phyloP scores from a whole-genome alignment of 306 rosid genomes.

The Quercus glauca region DNA sequence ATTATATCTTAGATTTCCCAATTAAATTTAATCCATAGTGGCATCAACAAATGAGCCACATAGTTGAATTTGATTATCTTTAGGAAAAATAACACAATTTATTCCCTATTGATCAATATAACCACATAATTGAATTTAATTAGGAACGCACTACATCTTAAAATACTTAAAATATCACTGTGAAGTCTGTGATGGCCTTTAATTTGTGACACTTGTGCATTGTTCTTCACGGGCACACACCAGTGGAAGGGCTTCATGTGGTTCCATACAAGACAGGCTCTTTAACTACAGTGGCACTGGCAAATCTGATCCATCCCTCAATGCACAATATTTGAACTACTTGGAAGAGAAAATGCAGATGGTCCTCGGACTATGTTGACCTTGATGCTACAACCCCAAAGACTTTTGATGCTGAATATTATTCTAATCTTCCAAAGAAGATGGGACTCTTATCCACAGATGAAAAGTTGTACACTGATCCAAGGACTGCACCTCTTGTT shows the following conservation, averaged over 20 bases:
- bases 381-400: conserved; percentile 72
- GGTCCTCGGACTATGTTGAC: conserved; percentile 80
- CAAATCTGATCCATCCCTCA: conserved; percentile 54
- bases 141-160: too few species aligned
- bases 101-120: too few species aligned
- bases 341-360: conserved; percentile 78
- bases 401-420: conserved; percentile 54
- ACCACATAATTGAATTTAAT: too few species aligned
- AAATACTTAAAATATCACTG: not conserved
- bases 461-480: conserved; percentile 49
- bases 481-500: conserved; percentile 60
- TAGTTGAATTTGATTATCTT: too few species aligned
- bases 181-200: not conserved
- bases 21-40: too few species aligned
- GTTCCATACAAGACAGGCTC: conserved; percentile 54
- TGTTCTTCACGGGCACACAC: conserved; percentile 70
- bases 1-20: too few species aligned
- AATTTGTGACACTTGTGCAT: not conserved
- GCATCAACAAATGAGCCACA: too few species aligned
- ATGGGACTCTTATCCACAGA: conserved; percentile 71
- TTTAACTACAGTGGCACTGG: conserved; percentile 58
- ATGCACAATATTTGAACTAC: conserved; percentile 48
- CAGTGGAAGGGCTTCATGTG: conserved; percentile 78
- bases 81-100: too few species aligned
- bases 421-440: conserved; percentile 47